Base-by-base conservation (phyloP, 805 yeast genomes). In the Starmerella gropengiesseri region DNA sequence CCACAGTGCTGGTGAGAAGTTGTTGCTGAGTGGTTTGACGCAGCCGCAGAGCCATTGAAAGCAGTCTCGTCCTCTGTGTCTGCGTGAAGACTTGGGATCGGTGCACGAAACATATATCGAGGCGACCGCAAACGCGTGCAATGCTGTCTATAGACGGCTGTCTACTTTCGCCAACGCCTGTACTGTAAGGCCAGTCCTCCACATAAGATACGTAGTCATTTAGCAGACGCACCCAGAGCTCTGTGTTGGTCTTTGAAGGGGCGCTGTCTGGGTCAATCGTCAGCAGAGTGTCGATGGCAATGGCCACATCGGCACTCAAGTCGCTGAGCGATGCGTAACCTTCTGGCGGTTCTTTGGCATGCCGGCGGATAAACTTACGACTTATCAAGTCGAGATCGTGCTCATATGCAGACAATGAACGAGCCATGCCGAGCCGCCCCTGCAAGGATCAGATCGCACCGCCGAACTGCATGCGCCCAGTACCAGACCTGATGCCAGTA, bases 181-280 rank as follows among this genome's bases (percentile, higher is more conserved):
- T 5, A 7, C 12, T 20, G n/a, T 31, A 22, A 16, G 49, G 49
- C 49, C 49, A 46, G 28, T 46, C 49, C 35, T 46, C 49, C 5
- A 40, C 28, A 19, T 33, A 19, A 1, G 43, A 17, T 1, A 33
- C 36, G 7, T 36, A 25, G 19, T 46, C 46, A 23, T 43, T 46
- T 9, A 37, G 6, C 7, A 39, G 14, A 13, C 49, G 46, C 14
- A 43, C 17, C 46, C 46, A 46, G 35, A 25, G 40, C 31, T 46
- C 49, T 12, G 40, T 25, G 23, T 18, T 27, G 7, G 27, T 18
- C 1, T 16, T 19, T 13, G 8, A 13, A 7, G 42, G 33, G 7
- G 21, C 7, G 3, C 13, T 13, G 12, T 16, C 9, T 2, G 31
- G 22, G 20, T 45, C 48, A 7, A 41, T 5, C 3, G 37, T 3